Evolutionary conservation across 139 green algal species (phyloP), one percentile per base, ranked within the genome.

Genomic region (Ostreobium quekettii): DNA sequence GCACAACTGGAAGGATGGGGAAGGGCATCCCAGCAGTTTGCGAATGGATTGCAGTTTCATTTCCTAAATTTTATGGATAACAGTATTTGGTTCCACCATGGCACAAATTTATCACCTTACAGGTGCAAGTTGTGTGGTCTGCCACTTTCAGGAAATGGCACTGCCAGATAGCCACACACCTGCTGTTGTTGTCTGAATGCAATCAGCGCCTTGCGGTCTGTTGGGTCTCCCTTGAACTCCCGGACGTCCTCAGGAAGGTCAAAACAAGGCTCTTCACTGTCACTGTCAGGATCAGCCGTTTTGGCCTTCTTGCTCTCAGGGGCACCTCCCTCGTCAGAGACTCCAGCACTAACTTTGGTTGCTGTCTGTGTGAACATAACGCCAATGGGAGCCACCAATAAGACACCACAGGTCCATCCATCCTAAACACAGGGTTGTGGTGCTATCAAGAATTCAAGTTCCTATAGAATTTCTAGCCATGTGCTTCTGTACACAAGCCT

Each of bases 161-260:
- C n/a, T n/a, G n/a, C n/a, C n/a, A n/a, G n/a, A n/a, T n/a, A 29
- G 33, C 48, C 42, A 11, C 29, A 32, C n/a, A 74, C 72, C 62
- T 76, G 69, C 47, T 85, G 78, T n/a, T 48, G 48, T 59, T 86
- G 71, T n/a, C 68, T 37, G 61, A 79, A 86, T 33, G 42, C 47
- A 46, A 81, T 46, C 42, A 78, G 46, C 35, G 47, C 75, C 64
- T 83, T 81, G 24, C 72, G 71, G 62, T 86, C 70, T 36, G 57
- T 30, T 15, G 67, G 39, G 37, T 77, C 36, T 2, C 80, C 80
- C 5, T n/a, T 61, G 60, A 67, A 86, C 26, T 86, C 74, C 7
- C 57, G 37, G 39, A 86, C 56, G 2, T 82, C 79, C 19, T 74
- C 38, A 2, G 79, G 75, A 32, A 86, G 66, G 61, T 86, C 79